Base-by-base conservation (phyloP, 495 filamentous ascomycete genomes). In the Cercophora sp. region DNA sequence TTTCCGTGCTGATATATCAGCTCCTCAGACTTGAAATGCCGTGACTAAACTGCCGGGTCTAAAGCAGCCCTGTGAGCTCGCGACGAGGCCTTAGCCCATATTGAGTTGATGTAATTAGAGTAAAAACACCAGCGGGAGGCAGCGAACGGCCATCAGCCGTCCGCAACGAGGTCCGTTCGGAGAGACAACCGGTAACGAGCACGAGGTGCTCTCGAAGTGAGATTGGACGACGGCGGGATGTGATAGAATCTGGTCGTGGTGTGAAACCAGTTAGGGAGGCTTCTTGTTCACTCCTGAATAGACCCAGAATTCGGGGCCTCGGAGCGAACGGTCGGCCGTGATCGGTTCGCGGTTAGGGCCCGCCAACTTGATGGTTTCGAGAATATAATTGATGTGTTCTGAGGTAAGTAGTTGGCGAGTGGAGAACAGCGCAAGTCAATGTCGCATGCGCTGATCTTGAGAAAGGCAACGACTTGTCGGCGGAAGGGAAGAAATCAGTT, bases 251-350 rank as follows among this genome's bases (percentile, higher is more conserved):
- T 11, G 24, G 25, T 6, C 24, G 25, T 9, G 40, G 32, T 24
- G 47, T 61, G 78, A 75, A 73, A 64, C 78, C 73, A 91, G 73
- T 96, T 97, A 98, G 78, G 93, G 93, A 66, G 93, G 93, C 79
- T 93, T 91, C 78, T 90, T 93, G 78, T 91, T 87, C 79, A 87
- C 89, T 85, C 93, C 91, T 79, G 84, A 82, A 74, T 93, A 91
- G 80, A 89, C 87, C 89, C 91, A 85, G 75, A 82, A 80, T 63
- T 83, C 81, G 68, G 93, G 91, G 78, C 90, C 90, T 63, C 94
- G 86, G 71, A 96, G 89, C 79, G 91, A 92, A 80, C 88, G 87
- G 65, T 85, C 75, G 79, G 88, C 88, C 66, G 88, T 88, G 72
- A 88, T 85, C 78, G 83, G 72, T 69, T 77, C 71, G 70, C 77